phyloP scores from a whole-genome alignment of 2,329 filamentous ascomycete species.

The Penicillium glabrum region DNA sequence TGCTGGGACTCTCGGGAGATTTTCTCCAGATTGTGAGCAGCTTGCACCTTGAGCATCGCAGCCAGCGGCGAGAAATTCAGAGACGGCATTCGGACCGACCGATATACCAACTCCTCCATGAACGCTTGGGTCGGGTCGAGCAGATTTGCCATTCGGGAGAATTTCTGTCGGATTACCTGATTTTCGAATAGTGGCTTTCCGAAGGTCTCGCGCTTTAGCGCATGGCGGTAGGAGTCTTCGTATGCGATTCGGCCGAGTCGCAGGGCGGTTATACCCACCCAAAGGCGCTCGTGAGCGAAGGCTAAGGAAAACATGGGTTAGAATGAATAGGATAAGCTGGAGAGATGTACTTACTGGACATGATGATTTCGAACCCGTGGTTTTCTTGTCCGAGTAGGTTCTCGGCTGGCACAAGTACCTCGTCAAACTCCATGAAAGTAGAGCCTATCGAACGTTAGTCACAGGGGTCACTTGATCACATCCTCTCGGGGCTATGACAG shows the following conservation, averaged over 20 bases:
- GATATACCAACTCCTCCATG: conserved; percentile 58
- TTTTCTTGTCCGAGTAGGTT: conserved; percentile 75
- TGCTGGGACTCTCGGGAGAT: conserved; percentile 56
- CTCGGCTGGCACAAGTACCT: conserved; percentile 74
- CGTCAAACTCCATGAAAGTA: conserved; percentile 73
- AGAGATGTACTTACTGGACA: conserved; percentile 40
- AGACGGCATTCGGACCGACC: conserved; percentile 20
- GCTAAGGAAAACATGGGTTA: conserved; percentile 24
- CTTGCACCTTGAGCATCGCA: conserved; percentile 47
- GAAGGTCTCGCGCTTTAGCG: conserved; percentile 56
- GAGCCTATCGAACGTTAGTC: conserved; percentile 68
- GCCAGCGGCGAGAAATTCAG: conserved; percentile 13
- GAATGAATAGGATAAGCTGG: too few relatives aligned
- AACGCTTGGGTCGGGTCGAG: conserved; percentile 60
- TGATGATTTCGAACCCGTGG: conserved; percentile 75
- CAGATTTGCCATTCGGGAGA: conserved; percentile 54
- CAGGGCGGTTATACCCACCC: conserved; percentile 57
- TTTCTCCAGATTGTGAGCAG: conserved; percentile 51
- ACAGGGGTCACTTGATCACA: conserved; percentile 4
- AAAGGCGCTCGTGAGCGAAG: conserved; percentile 62
- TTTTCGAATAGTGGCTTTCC: conserved; percentile 57
- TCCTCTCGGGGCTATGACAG: neutral
- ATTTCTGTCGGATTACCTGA: conserved; percentile 58
- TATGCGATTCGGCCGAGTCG: conserved; percentile 48
- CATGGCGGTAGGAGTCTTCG: conserved; percentile 54